phyloP scores from a whole-genome alignment of 805 yeast genomes.

The Metschnikowia gruessii region DNA sequence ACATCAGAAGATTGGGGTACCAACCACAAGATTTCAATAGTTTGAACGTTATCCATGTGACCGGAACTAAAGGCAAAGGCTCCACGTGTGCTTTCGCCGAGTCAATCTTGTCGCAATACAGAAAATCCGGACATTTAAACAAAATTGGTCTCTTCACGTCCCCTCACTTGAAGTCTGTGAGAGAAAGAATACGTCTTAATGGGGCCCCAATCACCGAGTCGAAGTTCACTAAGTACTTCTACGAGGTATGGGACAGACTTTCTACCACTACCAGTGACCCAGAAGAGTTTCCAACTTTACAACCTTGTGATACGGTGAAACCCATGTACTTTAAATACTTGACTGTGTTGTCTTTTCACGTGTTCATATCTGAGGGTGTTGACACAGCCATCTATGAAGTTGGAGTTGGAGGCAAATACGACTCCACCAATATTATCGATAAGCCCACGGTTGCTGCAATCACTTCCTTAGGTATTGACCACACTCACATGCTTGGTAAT shows the following conservation, averaged over 20 bases:
- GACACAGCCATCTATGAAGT: constrained; percentile 95
- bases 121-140: constrained; percentile 31
- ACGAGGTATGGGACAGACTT: constrained; percentile 88
- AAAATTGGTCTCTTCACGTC: constrained; percentile 94
- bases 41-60: constrained; percentile 81
- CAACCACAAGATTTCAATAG: constrained; percentile 62
- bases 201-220: constrained; percentile 80
- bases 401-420: constrained; percentile 97
- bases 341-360: constrained; percentile 87
- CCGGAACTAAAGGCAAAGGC: constrained; percentile 99
- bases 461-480: constrained; percentile 87
- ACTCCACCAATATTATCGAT: constrained; percentile 86
- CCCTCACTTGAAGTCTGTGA: constrained; percentile 89
- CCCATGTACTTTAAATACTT: constrained; percentile 93
- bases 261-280: constrained; percentile 55
- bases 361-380: constrained; percentile 84
- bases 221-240: constrained; percentile 82
- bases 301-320: constrained; percentile 66
- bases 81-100: constrained; percentile 94
- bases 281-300: constrained; percentile 56
- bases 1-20: constrained; percentile 40
- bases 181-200: constrained; percentile 86
- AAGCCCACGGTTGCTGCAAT: constrained; percentile 85
- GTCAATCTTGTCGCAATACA: constrained; percentile 70
- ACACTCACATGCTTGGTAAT: constrained; percentile 78